phyloP scores from a whole-genome alignment of 345 rosid genomes.

The Psidium guajava region DNA sequence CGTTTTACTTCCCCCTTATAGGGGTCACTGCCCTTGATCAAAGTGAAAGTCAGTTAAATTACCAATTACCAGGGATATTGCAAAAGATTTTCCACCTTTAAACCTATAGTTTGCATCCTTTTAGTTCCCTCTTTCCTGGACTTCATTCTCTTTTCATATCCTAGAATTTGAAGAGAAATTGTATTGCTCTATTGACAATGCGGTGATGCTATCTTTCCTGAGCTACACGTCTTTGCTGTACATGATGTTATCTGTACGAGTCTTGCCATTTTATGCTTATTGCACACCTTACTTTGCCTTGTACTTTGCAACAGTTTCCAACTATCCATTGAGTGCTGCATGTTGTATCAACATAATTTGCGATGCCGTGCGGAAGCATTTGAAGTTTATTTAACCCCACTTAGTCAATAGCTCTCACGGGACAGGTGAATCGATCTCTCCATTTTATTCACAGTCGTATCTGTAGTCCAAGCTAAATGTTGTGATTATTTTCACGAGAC shows the following conservation, averaged over 20 bases:
- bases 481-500: not conserved
- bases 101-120: not conserved
- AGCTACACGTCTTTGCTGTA: not conserved
- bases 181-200: not conserved
- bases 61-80: not conserved
- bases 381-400: conserved; percentile 2
- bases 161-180: not conserved
- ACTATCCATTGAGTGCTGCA: conserved; percentile 80
- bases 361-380: conserved; percentile 38
- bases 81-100: not conserved
- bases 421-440: not conserved
- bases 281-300: not conserved
- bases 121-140: not conserved
- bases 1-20: not conserved
- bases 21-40: not conserved
- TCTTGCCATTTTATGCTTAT: not conserved
- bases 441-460: not conserved
- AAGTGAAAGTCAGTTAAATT: not conserved
- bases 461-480: not conserved
- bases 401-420: not conserved
- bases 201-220: not conserved
- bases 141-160: not conserved
- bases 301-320: conserved; percentile 50
- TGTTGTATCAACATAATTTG: conserved; percentile 70
- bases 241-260: not conserved